Percentiles rank a stretch among this genome's conserved stretches.
Conservation (phyloP, 2,329 filamentous ascomycete species). For the Cercospora nicotianae region DNA sequence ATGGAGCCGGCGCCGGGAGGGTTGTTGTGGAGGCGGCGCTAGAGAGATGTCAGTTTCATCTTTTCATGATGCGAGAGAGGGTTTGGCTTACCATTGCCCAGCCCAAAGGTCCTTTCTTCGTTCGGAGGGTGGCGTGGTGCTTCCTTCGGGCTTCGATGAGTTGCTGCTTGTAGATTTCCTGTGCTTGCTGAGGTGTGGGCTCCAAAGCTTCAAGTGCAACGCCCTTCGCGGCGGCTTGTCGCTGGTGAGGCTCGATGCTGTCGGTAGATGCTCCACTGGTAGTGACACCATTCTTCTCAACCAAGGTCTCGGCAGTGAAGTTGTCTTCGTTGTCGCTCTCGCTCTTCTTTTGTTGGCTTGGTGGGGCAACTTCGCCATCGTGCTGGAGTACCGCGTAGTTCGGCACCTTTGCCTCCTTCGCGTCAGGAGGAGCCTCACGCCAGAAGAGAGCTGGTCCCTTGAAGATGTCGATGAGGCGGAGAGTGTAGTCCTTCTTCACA, state of each 20-base stretch:
- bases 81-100: constrained; percentile 10
- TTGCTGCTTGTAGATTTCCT: constrained; percentile 13
- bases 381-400: constrained; percentile 33
- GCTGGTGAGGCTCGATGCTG: constrained; percentile 6
- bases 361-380: constrained; percentile 16
- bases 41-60: not conserved
- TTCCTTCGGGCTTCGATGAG: constrained; percentile 9
- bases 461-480: constrained; percentile 57
- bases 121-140: constrained; percentile 17
- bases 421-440: constrained; percentile 28
- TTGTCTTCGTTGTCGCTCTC: constrained; percentile 37
- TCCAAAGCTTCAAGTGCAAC: not conserved
- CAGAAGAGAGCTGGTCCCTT: constrained; percentile 44
- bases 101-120: constrained; percentile 13
- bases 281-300: constrained; percentile 36
- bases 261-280: constrained; percentile 13
- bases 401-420: constrained; percentile 32
- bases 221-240: not conserved
- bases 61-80: not conserved
- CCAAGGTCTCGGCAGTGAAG: constrained; percentile 13
- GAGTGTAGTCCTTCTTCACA: constrained; percentile 61
- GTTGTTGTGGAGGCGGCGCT: constrained; percentile 17
- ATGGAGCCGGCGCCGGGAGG: constrained; percentile 16
- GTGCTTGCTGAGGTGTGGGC: constrained; percentile 8
- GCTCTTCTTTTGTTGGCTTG: constrained; percentile 39